Percentiles rank a stretch among this genome's conserved stretches.
Conservation (phyloP, 352 stramenopile species). For the Pythium aphanidermatum region DNA sequence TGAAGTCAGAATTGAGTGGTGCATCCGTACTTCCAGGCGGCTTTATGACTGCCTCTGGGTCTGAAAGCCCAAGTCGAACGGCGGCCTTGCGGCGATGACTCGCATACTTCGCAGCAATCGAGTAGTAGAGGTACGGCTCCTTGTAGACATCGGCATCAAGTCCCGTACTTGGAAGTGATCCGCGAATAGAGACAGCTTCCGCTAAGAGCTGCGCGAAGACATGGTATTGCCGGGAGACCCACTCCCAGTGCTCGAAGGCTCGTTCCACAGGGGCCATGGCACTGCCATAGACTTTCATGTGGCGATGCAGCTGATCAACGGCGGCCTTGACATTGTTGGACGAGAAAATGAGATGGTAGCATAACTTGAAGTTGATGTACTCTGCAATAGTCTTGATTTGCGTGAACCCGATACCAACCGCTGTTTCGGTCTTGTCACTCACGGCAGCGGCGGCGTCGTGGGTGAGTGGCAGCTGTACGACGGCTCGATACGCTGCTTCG, state of each 20-base stretch:
- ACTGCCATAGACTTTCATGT: constrained; percentile 61
- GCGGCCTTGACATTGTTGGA: constrained; percentile 80
- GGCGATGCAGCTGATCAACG: constrained; percentile 77
- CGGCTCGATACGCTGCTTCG: constrained; percentile 66
- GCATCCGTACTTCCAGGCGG: constrained; percentile 11
- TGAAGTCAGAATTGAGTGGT: constrained; percentile 42
- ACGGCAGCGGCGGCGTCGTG: constrained; percentile 24
- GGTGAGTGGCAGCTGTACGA: constrained; percentile 45
- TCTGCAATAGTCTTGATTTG: constrained; percentile 84
- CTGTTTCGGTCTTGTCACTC: constrained; percentile 24
- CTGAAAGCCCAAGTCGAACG: constrained; percentile 39
- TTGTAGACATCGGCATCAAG: constrained; percentile 83
- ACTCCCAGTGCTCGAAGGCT: constrained; percentile 80
- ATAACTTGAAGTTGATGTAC: constrained; percentile 86
- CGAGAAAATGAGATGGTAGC: constrained; percentile 85
- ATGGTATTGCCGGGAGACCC: constrained; percentile 82
- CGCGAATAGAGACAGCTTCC: constrained; percentile 64
- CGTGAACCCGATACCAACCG: constrained; percentile 33
- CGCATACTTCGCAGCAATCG: constrained; percentile 78
- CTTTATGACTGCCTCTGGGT: constrained; percentile 13
- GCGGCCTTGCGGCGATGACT: constrained; percentile 68
- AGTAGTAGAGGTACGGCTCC: constrained; percentile 84
- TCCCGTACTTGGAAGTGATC: constrained; percentile 38
- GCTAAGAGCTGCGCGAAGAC: constrained; percentile 81
- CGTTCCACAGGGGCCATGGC: constrained; percentile 49